Base-by-base conservation (phyloP, 768 basidiomycete species). In the Tephrocybe sp. region DNA sequence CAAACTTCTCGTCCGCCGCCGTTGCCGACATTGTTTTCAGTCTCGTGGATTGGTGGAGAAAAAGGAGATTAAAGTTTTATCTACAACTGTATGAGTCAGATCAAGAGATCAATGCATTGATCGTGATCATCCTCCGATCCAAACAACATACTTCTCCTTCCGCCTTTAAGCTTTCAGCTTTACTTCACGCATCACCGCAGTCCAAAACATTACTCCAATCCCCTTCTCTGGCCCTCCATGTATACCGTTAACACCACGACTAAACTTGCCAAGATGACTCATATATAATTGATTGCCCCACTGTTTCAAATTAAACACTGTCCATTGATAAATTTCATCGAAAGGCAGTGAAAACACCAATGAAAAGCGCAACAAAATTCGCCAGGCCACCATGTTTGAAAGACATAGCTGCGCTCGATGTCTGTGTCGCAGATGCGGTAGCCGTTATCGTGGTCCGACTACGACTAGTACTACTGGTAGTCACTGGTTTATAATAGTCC, bases 1-100 rank as follows among this genome's bases (percentile, higher is more conserved):
- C 79, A 73, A 80, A 95, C 64, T 79, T 86, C 54, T 79, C 73
- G 34, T 79, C 78, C 20, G 73, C 54, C 14, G 68, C 66, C 26
- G 17, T 32, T 32, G 36, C 36, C n/a, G 55, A 34, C 57, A 58
- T 58, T 18, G 48, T 51, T 18, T 4, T 11, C 11, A 21, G 26
- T 21, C 17, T 51, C n/a, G 41, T 38, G 42, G 18, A n/a, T 36
- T 4, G 2, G 25, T 37, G 18, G 18, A 40, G 37, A 23, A 8
- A 17, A 25, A 1, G 14, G 6, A 33, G 44, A 30, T n/a, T n/a
- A 41, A 45, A 52, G 45, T 39, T 52, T 46, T 46, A 32, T n/a
- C n/a, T n/a, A n/a, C n/a, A n/a, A n/a, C n/a, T n/a, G n/a, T n/a
- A 25, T 23, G 43, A 45, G 43, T 51, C 48, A 48, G 48, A 48